Evolutionary conservation across 805 yeast species (phyloP).

Genomic region (Saccharomyces eubayanus): DNA sequence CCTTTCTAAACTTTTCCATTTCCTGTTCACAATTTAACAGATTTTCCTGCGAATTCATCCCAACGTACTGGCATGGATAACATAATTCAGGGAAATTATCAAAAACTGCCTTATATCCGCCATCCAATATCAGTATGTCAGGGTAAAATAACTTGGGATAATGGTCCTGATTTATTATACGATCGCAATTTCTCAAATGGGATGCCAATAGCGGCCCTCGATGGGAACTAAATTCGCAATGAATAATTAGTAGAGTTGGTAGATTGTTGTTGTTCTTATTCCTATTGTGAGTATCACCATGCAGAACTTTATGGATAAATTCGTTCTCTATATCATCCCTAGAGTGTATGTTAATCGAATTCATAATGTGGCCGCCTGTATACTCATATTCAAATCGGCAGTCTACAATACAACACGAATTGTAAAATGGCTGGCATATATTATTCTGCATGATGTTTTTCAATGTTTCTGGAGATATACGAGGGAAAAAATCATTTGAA

Average conservation of each 20-base stretch:
- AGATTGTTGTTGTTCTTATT: neutral
- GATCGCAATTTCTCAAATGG: conserved; percentile 75
- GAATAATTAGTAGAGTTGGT: conserved; percentile 61
- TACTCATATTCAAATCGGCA: conserved; percentile 91
- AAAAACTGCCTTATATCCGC: conserved; percentile 81
- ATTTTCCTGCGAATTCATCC: conserved; percentile 52
- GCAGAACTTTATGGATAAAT: conserved; percentile 31
- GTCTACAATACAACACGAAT: conserved; percentile 58
- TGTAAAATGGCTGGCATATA: conserved; percentile 40
- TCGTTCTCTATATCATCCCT: conserved; percentile 57
- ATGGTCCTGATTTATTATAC: conserved; percentile 58
- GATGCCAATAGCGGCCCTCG: conserved; percentile 93
- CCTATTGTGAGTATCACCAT: neutral
- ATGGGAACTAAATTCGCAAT: conserved; percentile 88
- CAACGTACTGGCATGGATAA: conserved; percentile 70
- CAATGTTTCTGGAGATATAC: conserved; percentile 40
- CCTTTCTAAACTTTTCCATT: conserved; percentile 43
- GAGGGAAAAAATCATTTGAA: conserved; percentile 41
- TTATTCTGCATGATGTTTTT: conserved; percentile 31
- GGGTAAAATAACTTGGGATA: conserved; percentile 85
- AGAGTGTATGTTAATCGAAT: conserved; percentile 70
- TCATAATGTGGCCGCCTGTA: conserved; percentile 84
- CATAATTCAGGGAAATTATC: conserved; percentile 52
- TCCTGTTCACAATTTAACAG: conserved; percentile 40
- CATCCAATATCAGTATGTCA: conserved; percentile 78